Conservation (phyloP, 2,329 filamentous ascomycete species). For the Venturia aucupariae region DNA sequence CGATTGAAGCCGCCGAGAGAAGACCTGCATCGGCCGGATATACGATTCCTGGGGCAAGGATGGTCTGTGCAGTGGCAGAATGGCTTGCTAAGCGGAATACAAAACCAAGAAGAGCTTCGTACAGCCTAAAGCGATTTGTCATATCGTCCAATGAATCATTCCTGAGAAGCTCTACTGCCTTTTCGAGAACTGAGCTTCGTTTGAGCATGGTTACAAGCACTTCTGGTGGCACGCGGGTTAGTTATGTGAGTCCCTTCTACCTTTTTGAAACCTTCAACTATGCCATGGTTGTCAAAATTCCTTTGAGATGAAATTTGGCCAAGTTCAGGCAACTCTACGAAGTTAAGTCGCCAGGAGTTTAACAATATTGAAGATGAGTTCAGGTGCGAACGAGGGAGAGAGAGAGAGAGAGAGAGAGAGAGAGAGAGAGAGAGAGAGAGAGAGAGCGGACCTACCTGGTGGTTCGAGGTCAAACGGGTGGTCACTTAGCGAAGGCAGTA, state of each 20-base stretch:
- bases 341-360: too few species aligned
- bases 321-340: too few species aligned
- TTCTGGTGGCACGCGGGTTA: constrained; percentile 15
- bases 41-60: constrained; percentile 27
- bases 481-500: constrained; percentile 22
- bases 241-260: too few species aligned
- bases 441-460: constrained; percentile 14
- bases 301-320: too few species aligned
- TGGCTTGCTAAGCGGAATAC: constrained; percentile 28
- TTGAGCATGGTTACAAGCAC: constrained; percentile 27
- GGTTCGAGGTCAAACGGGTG: constrained; percentile 25
- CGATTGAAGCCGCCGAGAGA: constrained; percentile 27
- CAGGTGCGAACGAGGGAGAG: too few species aligned
- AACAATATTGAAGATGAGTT: too few species aligned
- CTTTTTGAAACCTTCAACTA: too few species aligned
- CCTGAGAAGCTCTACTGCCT: constrained; percentile 30
- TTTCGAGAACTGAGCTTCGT: constrained; percentile 29
- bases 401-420: too few species aligned
- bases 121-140: constrained; percentile 26
- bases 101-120: constrained; percentile 33
- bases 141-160: constrained; percentile 34
- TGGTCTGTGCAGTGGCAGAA: constrained; percentile 22
- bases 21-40: constrained; percentile 30
- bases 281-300: too few species aligned
- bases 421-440: too few species aligned